These are phyloP conservation scores for Porpolomopsis calyptriformis DNA, from an alignment of 768 basidiomycete species.

Conservation along the genomic window DNA sequence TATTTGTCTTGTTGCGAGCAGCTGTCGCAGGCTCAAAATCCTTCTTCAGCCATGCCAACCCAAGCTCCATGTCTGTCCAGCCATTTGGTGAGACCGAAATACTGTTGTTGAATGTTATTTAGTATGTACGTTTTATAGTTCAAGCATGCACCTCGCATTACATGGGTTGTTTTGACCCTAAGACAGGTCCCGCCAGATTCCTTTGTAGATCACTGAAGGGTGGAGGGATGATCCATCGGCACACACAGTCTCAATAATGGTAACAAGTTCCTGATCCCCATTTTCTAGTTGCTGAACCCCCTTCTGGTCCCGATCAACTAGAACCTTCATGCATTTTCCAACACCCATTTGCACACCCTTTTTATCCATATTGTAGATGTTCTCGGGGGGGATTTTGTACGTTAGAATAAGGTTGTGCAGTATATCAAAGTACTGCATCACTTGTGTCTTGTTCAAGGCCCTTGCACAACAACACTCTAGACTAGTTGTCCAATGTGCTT, in stretches of 20 bases:
- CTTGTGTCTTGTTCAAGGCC: conserved; percentile 10
- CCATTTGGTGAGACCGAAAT: conserved; percentile 26
- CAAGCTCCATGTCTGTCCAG: conserved; percentile 31
- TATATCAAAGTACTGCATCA: conserved; percentile 13
- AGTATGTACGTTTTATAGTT: not conserved
- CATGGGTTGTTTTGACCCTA: no score
- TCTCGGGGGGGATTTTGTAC: conserved; percentile 15
- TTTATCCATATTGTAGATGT: conserved; percentile 24
- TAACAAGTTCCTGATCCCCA: conserved; percentile 33
- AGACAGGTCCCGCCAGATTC: conserved; percentile 17
- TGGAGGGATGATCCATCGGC: conserved; percentile 29
- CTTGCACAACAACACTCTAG: conserved; percentile 19
- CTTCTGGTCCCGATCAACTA: conserved; percentile 15
- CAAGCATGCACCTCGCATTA: conserved; percentile 20
- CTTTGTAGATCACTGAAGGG: conserved; percentile 32
- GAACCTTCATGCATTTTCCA: conserved; percentile 8
- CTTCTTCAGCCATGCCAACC: conserved; percentile 21
- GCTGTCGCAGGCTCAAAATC: conserved; percentile 24
- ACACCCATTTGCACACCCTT: conserved; percentile 16
- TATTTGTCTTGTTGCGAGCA: conserved; percentile 10
- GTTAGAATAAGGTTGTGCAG: conserved; percentile 11
- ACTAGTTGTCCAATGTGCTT: no score
- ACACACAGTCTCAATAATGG: conserved; percentile 34
- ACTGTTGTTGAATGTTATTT: conserved; percentile 12
- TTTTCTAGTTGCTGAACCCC: conserved; percentile 15